A percentile compares a stretch with the other conserved stretches of the same genome.
These are phyloP conservation scores for Prosopis cineraria DNA, from an alignment of 306 rosid genomes.

Conservation along the genomic window DNA sequence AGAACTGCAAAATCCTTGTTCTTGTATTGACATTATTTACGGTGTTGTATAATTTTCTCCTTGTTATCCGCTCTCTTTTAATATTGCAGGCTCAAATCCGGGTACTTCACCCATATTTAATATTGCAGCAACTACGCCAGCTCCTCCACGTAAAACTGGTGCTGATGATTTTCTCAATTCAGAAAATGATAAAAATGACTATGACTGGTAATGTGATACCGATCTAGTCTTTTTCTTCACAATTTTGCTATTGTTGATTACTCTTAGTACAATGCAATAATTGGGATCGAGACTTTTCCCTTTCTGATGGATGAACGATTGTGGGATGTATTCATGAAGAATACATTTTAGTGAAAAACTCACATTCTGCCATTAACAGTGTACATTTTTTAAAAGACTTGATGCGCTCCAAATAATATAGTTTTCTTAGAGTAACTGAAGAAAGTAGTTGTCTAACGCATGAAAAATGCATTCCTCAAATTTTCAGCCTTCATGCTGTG, in stretches of 20 bases:
- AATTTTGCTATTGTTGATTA: constrained; percentile 9
- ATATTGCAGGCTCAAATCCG: constrained; percentile 53
- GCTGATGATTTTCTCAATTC: constrained; percentile 87
- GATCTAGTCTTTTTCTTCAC: not conserved
- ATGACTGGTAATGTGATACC: constrained; percentile 75
- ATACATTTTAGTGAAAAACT: not conserved
- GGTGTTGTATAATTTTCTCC: not conserved
- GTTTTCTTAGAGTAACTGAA: not conserved
- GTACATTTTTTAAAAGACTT: not conserved
- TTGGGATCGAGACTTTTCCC: not conserved
- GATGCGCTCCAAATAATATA: not conserved
- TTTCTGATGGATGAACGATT: constrained; percentile 11
- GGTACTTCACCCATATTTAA: constrained; percentile 64
- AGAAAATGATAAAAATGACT: constrained; percentile 82
- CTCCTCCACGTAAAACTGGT: constrained; percentile 58
- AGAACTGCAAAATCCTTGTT: constrained; percentile 6
- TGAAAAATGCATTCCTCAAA: not conserved
- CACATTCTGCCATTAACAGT: constrained; percentile 18
- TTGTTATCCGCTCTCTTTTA: constrained; percentile 20
- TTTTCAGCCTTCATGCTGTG: not conserved
- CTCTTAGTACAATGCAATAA: not conserved
- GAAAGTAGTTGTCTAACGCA: not conserved
- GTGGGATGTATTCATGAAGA: constrained; percentile 21
- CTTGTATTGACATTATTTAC: not conserved
- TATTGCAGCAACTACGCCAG: constrained; percentile 54